A percentile compares a stretch with the other conserved stretches of the same genome.
Conservation (phyloP, 192 early-diverging fungal species). For the Diversispora eburnea region DNA sequence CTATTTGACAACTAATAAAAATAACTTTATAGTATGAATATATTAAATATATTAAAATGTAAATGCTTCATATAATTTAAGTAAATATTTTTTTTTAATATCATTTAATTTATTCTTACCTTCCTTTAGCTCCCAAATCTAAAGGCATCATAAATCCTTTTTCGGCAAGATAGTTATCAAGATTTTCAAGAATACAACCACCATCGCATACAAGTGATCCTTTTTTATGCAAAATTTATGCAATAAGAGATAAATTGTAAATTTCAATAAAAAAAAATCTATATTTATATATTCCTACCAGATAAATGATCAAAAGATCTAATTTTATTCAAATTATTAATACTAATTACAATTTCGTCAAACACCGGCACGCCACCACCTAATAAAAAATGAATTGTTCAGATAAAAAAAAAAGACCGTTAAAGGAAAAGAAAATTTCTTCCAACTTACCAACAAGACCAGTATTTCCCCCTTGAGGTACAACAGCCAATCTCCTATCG, state of each 20-base stretch:
- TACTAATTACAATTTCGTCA: conserved; percentile 88
- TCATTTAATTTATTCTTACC: conserved; percentile 19
- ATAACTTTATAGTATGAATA: background rate
- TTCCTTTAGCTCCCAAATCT: conserved; percentile 84
- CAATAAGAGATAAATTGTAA: conserved; percentile 40
- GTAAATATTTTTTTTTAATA: background rate
- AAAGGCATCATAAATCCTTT: conserved; percentile 88
- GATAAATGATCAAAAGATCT: conserved; percentile 69
- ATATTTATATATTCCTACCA: conserved; percentile 23
- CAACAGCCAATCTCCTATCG: conserved; percentile 78
- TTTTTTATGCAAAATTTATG: conserved; percentile 36
- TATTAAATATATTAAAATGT: background rate
- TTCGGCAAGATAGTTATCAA: conserved; percentile 84
- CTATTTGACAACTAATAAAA: conserved; percentile 84
- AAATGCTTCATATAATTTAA: background rate
- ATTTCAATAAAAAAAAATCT: conserved; percentile 22
- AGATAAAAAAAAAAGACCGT: background rate
- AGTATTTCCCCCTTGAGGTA: conserved; percentile 98
- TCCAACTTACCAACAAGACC: conserved; percentile 74
- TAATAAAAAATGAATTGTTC: background rate
- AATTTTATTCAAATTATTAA: conserved; percentile 76
- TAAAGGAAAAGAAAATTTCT: background rate
- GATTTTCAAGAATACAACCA: conserved; percentile 85
- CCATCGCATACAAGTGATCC: conserved; percentile 91
- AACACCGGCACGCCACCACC: conserved; percentile 91